phyloP scores from a whole-genome alignment of 148 eudicot species.

The Nepenthes gracilis region DNA sequence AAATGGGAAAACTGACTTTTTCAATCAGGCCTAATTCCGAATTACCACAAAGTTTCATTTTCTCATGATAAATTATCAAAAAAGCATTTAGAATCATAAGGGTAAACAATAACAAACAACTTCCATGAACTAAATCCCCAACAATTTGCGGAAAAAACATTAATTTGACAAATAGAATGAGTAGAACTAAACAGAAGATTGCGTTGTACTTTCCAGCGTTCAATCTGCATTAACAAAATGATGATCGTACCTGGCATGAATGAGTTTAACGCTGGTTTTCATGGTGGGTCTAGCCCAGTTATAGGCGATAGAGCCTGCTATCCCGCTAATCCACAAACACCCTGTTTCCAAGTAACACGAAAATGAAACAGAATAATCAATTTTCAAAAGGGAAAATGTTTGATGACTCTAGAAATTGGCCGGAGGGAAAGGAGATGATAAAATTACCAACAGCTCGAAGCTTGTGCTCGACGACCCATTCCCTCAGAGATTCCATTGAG shows the following conservation, averaged over 20 bases:
- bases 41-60: too few relatives aligned
- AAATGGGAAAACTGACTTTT: too few relatives aligned
- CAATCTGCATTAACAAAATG: background rate
- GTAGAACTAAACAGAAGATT: background rate
- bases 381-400: background rate
- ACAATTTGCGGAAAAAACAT: too few relatives aligned
- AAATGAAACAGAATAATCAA: background rate
- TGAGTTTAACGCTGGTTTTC: slow-evolving; percentile 66
- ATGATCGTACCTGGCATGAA: slow-evolving; percentile 47
- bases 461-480: slow-evolving; percentile 65
- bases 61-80: too few relatives aligned
- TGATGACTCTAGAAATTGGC: background rate
- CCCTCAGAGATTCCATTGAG: slow-evolving; percentile 31
- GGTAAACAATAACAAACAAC: too few relatives aligned
- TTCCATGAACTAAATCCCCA: too few relatives aligned
- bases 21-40: too few relatives aligned
- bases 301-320: slow-evolving; percentile 53
- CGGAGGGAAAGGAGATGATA: background rate
- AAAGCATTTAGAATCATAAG: too few relatives aligned
- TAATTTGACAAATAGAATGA: background rate
- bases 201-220: too few relatives aligned
- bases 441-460: slow-evolving; percentile 46
- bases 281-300: slow-evolving; percentile 67
- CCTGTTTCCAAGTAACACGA: slow-evolving; percentile 13
- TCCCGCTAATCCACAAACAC: slow-evolving; percentile 49